These are phyloP conservation scores for Bipolaris zeicola DNA, from an alignment of 2,329 filamentous ascomycete genomes.

Conservation along the genomic window DNA sequence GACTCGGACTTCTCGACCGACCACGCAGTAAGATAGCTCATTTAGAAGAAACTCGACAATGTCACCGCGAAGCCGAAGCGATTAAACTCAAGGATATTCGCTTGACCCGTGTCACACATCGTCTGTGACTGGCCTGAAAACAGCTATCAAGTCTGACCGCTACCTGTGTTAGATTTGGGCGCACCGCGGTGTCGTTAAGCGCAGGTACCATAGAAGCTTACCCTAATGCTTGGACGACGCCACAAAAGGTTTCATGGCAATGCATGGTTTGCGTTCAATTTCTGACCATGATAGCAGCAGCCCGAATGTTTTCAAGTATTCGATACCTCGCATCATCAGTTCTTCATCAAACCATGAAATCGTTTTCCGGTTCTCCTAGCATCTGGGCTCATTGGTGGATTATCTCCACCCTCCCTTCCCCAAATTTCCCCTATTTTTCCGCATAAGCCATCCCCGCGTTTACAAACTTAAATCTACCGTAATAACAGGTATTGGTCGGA, in stretches of 20 bases:
- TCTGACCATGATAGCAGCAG: background rate
- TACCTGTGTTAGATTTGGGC: background rate
- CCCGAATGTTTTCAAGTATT: background rate
- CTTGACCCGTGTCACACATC: background rate
- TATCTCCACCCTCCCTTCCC: conserved; percentile 19
- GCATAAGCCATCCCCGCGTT: conserved; percentile 21
- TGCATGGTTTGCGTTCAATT: background rate
- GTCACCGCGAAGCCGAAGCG: background rate
- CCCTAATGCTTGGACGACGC: conserved; percentile 8
- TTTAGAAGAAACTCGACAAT: background rate
- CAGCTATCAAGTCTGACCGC: background rate
- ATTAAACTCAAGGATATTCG: background rate
- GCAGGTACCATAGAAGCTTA: conserved; percentile 5
- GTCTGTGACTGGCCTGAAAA: background rate
- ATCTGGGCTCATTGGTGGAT: conserved; percentile 29
- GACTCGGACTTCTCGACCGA: background rate
- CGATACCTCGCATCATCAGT: background rate
- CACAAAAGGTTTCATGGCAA: background rate
- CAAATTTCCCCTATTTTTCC: conserved; percentile 16
- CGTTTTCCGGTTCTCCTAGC: background rate
- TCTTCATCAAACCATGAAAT: background rate
- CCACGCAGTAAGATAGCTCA: background rate
- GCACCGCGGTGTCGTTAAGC: background rate
- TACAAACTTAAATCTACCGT: background rate
- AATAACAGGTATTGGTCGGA: conserved; percentile 12